Conservation (phyloP, 202 grass and related monocot species). For the Carex arenaria region DNA sequence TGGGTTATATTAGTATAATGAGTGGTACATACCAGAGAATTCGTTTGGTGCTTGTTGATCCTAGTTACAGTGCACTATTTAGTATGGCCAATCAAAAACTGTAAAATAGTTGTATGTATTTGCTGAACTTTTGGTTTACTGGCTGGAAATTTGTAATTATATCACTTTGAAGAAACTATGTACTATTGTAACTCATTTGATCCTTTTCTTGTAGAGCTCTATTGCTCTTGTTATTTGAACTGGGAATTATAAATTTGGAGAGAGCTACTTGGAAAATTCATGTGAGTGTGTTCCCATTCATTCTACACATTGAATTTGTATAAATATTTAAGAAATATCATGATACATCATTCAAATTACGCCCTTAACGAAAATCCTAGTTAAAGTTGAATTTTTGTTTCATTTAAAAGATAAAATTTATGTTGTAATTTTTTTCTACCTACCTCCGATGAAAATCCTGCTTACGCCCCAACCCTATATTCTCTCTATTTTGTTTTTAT, state of each 20-base stretch:
- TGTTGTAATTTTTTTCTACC: too few relatives aligned
- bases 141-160: background rate
- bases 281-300: slow-evolving; percentile 14
- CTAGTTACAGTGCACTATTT: too few relatives aligned
- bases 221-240: slow-evolving; percentile 52
- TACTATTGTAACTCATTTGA: background rate
- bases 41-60: background rate
- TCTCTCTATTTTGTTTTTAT: background rate
- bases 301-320: slow-evolving; percentile 1
- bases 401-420: too few relatives aligned
- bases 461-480: background rate
- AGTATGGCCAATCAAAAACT: background rate
- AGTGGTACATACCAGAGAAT: background rate
- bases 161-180: background rate
- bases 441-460: too few relatives aligned
- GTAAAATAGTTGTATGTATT: background rate
- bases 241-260: slow-evolving; percentile 47
- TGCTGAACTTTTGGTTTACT: background rate
- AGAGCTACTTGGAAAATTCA: slow-evolving; percentile 51
- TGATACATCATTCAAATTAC: background rate
- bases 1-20: background rate
- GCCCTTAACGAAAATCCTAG: too few relatives aligned
- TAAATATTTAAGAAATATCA: background rate
- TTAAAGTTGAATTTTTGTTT: too few relatives aligned
- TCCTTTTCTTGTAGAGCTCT: slow-evolving; percentile 36